Base-by-base conservation (phyloP, 2,329 filamentous ascomycete genomes). In the Arthroderma sp. region DNA sequence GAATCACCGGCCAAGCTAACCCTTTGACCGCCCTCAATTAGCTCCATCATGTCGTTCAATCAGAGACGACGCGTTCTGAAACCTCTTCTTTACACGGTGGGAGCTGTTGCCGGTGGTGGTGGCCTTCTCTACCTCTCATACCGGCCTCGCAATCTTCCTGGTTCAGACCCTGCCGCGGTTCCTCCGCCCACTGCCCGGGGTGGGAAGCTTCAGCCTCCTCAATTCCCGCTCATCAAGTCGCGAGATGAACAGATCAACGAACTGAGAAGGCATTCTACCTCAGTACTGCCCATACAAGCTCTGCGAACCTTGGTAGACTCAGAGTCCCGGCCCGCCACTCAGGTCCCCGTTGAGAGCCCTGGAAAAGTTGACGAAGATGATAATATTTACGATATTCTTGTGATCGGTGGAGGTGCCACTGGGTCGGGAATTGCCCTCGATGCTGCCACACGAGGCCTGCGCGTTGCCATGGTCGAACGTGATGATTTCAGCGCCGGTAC, bases 401-500 rank as follows among this genome's bases (percentile, higher is more conserved):
- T 93, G 65, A 88, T 91, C 65, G 87, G 87, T 58, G 87, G 83
- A 61, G 87, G 87, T 62, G 87, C 87, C 13, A 91, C 88, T 1
- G 87, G 87, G 13, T 80, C 87, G 4, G 87, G 87, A 23, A 88
- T 93, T 65, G 87, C 88, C 11, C 79, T 93, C 49, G 87, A 93
- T 71, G 87, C 87, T 37, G 85, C 83, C 21, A 91, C 87, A 1
- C 80, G 87, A 63, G 87, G 87, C 1, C 74, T 91, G 65, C 88
- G 84, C 72, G 87, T 93, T 59, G 87, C 88, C 11, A 74, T 91
- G 54, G 86, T 93, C 15, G 87, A 93, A 74, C 79, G 87, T 61
- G 88, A 91, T 70, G 87, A 93, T 72, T 93, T 91, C 70, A 85
- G 84, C 64, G 80, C 84, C 61, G 87, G 88, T 31, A 91, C 87